Percentiles rank a stretch among this genome's conserved stretches.
Evolutionary conservation across 2,329 filamentous ascomycete species (phyloP).

Genomic region (Ilyonectria robusta): DNA sequence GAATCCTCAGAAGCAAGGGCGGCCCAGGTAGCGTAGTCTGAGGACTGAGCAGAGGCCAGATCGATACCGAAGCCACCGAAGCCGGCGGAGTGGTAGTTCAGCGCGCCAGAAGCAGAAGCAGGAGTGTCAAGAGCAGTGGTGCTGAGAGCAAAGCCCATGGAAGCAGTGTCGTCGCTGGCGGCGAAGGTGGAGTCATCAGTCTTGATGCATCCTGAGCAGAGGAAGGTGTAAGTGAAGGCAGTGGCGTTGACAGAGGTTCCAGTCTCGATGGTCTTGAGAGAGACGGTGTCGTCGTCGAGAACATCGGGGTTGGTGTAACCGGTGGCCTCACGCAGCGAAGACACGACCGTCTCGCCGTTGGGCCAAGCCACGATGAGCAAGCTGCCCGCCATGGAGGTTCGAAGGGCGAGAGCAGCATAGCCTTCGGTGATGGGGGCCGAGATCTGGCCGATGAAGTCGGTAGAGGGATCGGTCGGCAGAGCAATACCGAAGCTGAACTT

Average conservation of each 20-base stretch:
- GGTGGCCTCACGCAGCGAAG: constrained; percentile 69
- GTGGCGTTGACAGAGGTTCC: constrained; percentile 70
- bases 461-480: constrained; percentile 64
- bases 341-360: constrained; percentile 66
- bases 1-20: constrained; percentile 59
- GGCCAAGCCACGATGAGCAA: constrained; percentile 73
- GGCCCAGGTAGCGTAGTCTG: constrained; percentile 59
- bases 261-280: constrained; percentile 69
- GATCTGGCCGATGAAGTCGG: constrained; percentile 71
- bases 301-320: constrained; percentile 71
- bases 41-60: constrained; percentile 54
- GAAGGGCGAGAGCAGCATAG: constrained; percentile 70
- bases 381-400: constrained; percentile 69
- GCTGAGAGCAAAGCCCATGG: constrained; percentile 71
- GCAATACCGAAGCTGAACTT: constrained; percentile 69
- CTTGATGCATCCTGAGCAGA: constrained; percentile 71
- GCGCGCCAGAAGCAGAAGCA: constrained; percentile 50
- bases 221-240: constrained; percentile 75
- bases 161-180: constrained; percentile 60
- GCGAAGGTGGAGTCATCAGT: constrained; percentile 60
- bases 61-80: constrained; percentile 62
- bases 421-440: constrained; percentile 64
- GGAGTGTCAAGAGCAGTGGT: constrained; percentile 59
- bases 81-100: constrained; percentile 56
- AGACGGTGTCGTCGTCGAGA: constrained; percentile 71